Evolutionary conservation across 805 yeast species (phyloP).

Genomic region (Pichia deserticola): DNA sequence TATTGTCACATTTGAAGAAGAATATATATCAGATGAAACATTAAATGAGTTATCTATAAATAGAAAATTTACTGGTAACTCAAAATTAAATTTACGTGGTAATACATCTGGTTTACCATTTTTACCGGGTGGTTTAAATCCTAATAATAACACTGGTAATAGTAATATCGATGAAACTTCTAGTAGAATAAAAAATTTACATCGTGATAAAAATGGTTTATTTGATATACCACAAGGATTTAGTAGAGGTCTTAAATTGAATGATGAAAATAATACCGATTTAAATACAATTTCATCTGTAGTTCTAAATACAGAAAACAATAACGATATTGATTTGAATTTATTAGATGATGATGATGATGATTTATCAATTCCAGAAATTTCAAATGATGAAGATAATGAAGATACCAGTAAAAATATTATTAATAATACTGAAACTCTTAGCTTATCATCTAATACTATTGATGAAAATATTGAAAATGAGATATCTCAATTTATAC

Average conservation of each 20-base stretch:
- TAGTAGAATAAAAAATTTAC: conserved; percentile 35
- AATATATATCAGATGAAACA: conserved; percentile 32
- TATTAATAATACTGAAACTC: not conserved
- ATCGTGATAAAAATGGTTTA: conserved; percentile 66
- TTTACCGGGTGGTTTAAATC: conserved; percentile 71
- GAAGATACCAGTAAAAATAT: not conserved
- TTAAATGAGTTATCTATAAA: conserved; percentile 61
- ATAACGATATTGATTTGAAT: not conserved
- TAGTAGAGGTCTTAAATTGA: conserved; percentile 52
- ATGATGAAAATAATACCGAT: conserved; percentile 5
- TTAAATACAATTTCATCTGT: conserved; percentile 5
- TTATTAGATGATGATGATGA: conserved; percentile 1
- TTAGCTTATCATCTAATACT: not conserved
- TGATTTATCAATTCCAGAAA: not conserved
- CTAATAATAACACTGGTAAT: conserved; percentile 9
- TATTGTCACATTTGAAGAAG: conserved; percentile 58
- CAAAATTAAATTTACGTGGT: conserved; percentile 57
- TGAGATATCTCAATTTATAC: conserved; percentile 25
- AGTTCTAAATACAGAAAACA: too few species aligned
- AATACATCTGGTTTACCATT: conserved; percentile 75
- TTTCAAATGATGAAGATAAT: not conserved
- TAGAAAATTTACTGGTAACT: conserved; percentile 56
- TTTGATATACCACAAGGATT: conserved; percentile 82
- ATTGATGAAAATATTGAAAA: conserved; percentile 19
- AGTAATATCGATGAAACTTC: conserved; percentile 30